Evolutionary conservation across 176 grass and related monocot species (phyloP).

Genomic region (Typha latifolia): DNA sequence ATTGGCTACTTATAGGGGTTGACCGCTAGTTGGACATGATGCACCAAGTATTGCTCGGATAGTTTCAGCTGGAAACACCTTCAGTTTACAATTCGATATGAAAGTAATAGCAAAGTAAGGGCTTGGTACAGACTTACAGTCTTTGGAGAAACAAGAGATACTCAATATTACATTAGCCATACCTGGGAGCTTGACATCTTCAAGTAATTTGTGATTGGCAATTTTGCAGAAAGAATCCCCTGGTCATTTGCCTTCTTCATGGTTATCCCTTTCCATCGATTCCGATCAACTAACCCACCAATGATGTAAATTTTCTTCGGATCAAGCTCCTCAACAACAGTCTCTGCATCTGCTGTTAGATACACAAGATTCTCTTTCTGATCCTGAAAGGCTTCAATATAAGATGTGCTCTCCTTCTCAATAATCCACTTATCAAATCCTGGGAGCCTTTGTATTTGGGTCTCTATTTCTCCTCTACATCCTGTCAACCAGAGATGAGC

Average conservation of each 20-base stretch:
- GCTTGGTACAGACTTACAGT: background rate
- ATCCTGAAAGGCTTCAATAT: conserved; percentile 74
- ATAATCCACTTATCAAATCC: conserved; percentile 85
- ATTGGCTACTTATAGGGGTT: too few relatives aligned
- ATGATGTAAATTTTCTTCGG: conserved; percentile 82
- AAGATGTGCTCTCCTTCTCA: conserved; percentile 65
- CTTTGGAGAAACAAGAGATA: background rate
- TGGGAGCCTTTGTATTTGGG: conserved; percentile 58
- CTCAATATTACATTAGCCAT: background rate
- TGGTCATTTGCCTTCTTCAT: conserved; percentile 77
- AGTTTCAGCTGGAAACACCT: too few relatives aligned
- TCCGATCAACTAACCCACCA: conserved; percentile 86
- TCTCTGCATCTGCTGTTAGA: conserved; percentile 79
- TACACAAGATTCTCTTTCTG: conserved; percentile 69
- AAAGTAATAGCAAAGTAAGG: background rate
- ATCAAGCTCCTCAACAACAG: conserved; percentile 78
- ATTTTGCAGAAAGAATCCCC: conserved; percentile 79
- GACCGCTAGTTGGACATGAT: too few relatives aligned
- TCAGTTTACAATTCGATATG: background rate
- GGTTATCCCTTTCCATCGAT: conserved; percentile 81
- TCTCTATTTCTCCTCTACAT: conserved; percentile 68
- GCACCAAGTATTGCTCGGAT: too few relatives aligned
- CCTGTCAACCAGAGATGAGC: conserved; percentile 93
- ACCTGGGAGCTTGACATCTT: conserved; percentile 99
- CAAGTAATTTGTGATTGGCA: conserved; percentile 74